Evolutionary conservation across 345 rosid genomes (phyloP).

Genomic region (Nasturtium officinale): DNA sequence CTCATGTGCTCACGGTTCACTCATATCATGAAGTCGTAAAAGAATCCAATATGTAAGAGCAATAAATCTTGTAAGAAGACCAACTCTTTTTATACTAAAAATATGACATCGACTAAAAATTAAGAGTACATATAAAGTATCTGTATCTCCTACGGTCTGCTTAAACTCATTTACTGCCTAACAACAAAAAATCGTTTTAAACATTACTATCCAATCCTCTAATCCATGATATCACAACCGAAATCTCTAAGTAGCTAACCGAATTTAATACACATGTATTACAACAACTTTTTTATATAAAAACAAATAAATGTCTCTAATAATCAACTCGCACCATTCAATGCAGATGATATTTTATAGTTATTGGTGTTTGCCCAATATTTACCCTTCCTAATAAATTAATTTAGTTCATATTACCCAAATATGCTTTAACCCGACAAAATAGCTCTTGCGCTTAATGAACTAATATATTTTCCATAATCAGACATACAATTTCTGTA

Average conservation of each 20-base stretch:
- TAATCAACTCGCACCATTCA: background rate
- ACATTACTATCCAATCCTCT: background rate
- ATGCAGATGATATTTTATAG: background rate
- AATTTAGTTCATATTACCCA: background rate
- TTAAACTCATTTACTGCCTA: background rate
- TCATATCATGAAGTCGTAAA: constrained; percentile 20
- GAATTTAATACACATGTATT: constrained; percentile 4
- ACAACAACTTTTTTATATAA: too few relatives aligned
- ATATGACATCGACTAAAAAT: background rate
- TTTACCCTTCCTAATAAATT: too few relatives aligned
- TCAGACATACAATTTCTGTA: background rate
- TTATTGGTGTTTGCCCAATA: background rate
- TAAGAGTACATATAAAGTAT: background rate
- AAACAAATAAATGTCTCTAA: background rate
- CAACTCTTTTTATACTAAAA: background rate
- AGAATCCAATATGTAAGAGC: constrained; percentile 19
- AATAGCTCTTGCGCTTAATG: background rate
- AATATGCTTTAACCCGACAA: background rate
- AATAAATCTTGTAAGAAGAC: background rate
- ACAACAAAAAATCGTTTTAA: background rate
- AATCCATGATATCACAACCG: background rate
- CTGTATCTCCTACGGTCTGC: background rate
- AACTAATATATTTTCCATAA: too few relatives aligned
- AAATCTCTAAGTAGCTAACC: background rate
- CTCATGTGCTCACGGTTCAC: background rate